Evolutionary conservation across 2,329 filamentous ascomycete genomes (phyloP).

Genomic region (Aulographum hederae): DNA sequence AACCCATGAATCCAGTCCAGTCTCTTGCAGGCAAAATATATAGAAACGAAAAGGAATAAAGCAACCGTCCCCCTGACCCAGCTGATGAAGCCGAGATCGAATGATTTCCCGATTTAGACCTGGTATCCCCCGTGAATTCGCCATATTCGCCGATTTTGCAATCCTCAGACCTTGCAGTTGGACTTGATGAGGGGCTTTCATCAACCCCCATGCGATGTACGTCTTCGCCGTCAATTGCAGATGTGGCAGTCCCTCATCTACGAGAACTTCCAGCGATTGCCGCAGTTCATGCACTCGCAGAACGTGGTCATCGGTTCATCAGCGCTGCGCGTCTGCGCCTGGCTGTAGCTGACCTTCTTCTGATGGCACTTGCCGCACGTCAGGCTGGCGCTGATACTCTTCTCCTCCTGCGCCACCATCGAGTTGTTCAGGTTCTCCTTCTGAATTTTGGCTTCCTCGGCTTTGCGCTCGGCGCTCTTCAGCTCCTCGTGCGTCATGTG

Average conservation of each 20-base stretch:
- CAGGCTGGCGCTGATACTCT: constrained; percentile 73
- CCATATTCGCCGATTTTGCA: no score
- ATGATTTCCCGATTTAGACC: no score
- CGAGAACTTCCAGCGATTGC: constrained; percentile 31
- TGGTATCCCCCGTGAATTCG: no score
- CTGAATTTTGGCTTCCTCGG: constrained; percentile 57
- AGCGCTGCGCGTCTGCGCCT: constrained; percentile 86
- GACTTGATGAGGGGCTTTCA: no score
- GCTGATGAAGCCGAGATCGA: no score
- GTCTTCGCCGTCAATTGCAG: no score
- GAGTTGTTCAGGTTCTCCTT: constrained; percentile 95
- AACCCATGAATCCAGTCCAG: no score
- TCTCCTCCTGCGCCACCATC: constrained; percentile 82
- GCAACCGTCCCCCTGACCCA: no score
- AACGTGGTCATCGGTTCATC: constrained; percentile 65
- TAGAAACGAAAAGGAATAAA: no score
- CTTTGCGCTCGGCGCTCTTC: constrained; percentile 66
- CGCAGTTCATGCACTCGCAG: constrained; percentile 34
- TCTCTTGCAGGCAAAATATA: no score
- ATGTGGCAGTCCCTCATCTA: constrained; percentile 8
- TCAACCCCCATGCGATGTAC: no score
- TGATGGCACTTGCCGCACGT: constrained; percentile 84
- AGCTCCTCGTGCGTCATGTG: constrained; percentile 80
- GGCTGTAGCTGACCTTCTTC: constrained; percentile 87
- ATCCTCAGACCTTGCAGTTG: no score